Conservation (phyloP, 345 rosid genomes). For the Eucalyptus urophylla region DNA sequence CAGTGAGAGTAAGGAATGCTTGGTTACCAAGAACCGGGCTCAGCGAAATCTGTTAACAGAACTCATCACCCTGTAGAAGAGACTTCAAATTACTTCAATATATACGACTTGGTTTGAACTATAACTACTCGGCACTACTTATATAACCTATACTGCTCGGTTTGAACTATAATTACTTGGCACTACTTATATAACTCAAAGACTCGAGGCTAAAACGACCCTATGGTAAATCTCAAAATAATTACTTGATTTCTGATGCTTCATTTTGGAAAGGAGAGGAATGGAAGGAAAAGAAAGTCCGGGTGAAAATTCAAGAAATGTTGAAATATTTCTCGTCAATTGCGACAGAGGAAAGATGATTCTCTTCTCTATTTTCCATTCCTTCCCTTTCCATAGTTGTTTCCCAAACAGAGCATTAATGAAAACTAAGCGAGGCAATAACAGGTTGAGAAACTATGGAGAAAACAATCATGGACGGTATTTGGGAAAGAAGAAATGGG, state of each 20-base stretch:
- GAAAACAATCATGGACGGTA: background rate
- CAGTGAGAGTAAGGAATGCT: slow-evolving; percentile 4
- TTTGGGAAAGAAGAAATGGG: background rate
- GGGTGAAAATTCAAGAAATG: background rate
- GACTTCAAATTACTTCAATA: background rate
- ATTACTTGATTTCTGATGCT: background rate
- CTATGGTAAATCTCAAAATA: background rate
- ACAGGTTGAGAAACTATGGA: background rate
- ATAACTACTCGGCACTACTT: background rate
- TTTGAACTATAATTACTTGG: background rate
- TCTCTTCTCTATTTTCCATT: background rate
- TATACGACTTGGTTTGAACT: background rate
- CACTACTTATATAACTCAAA: background rate
- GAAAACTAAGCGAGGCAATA: background rate
- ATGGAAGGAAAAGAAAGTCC: background rate
- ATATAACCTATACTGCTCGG: background rate
- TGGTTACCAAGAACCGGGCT: slow-evolving; percentile 9
- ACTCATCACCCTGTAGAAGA: background rate
- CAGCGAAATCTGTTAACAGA: background rate
- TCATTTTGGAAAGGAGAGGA: background rate
- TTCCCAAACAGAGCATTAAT: background rate
- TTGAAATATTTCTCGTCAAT: background rate
- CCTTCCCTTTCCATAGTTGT: background rate
- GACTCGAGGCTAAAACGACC: fast-evolving
- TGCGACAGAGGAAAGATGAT: background rate